Evolutionary conservation across 2,329 filamentous ascomycete genomes (phyloP), one percentile per base, ranked within the genome.

Genomic region (Neonectria faginata): DNA sequence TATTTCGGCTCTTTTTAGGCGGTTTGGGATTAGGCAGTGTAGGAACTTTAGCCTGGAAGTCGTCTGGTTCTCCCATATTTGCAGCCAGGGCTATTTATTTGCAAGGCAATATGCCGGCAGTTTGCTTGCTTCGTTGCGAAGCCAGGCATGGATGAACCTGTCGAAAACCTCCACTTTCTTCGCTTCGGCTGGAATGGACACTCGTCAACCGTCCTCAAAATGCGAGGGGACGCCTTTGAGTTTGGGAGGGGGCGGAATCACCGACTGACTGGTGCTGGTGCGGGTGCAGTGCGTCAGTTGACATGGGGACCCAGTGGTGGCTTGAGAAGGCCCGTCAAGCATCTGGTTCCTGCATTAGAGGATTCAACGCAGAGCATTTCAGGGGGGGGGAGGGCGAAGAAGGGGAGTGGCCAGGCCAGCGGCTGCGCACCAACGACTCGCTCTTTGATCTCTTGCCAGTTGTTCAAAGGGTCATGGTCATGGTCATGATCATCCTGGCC

Each of bases 281-380:
- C 53, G 41, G 41, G 47, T 52, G 48, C 57, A 54, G 27, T 54
- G 59, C 33, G 45, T 58, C 54, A 48, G 54, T 33, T 29, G 48
- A 42, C 54, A 62, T 47, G 54, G 60, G 42, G 47, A 20, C 39
- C 36, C 39, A 36, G 33, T 36, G 33, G 33, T 52, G 52, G 59
- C 25, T 61, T 55, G 51, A 61, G 51, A 42, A 56, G 50, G 36
- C 22, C 52, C 60, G 45, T 47, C 39, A 51, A 36, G 20, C 61
- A 56, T 66, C 69, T 64, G 69, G 72, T 74, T 74, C 72, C 72
- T 74, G 72, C 72, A 74, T 74, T 70, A 65, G 65, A 39, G 60
- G 53, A 54, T 33, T 33, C 3, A 25, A 25, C 25, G 25, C 25
- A 16, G 33, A 36, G 33, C 5, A 25, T 25, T 36, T 12, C 2